Conservation (phyloP, 805 yeast genomes). For the Kodamaea restingae region DNA sequence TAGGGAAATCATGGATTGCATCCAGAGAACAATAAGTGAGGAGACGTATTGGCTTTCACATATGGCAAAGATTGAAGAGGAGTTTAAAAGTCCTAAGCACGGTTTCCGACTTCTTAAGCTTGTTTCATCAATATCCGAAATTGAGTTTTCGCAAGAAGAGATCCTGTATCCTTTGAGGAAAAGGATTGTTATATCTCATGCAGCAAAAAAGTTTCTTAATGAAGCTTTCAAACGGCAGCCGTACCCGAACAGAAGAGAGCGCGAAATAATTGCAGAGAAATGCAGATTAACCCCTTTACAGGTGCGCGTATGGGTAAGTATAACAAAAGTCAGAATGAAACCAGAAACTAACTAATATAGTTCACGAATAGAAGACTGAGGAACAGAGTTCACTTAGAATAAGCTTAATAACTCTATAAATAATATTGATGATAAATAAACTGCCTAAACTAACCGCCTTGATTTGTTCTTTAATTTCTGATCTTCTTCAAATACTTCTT, state of each 20-base stretch:
- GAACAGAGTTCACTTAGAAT: conserved; percentile 11
- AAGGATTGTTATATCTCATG: not conserved
- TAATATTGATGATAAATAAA: too few relatives aligned
- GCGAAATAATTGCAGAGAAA: conserved; percentile 24
- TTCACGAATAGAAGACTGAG: conserved; percentile 30
- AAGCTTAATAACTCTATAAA: not conserved
- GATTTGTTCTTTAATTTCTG: not conserved
- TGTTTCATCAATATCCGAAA: not conserved
- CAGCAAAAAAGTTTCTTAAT: conserved; percentile 13
- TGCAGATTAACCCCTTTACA: conserved; percentile 21
- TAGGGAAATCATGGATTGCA: not conserved
- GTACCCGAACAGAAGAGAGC: conserved; percentile 24
- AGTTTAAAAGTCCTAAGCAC: not conserved
- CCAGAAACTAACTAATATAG: conserved; percentile 17
- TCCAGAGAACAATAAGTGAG: not conserved
- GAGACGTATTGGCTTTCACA: not conserved
- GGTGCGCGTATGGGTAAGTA: conserved; percentile 33
- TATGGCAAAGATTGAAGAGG: not conserved
- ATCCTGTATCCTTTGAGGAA: not conserved
- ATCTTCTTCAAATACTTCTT: conserved; percentile 4
- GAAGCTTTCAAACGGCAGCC: conserved; percentile 13
- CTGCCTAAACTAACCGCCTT: too few relatives aligned
- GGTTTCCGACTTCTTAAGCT: not conserved
- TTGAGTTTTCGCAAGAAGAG: not conserved
- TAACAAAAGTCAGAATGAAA: too few relatives aligned